Base-by-base conservation (phyloP, 179 eudicot genomes). In the Amaranthus tricolor region DNA sequence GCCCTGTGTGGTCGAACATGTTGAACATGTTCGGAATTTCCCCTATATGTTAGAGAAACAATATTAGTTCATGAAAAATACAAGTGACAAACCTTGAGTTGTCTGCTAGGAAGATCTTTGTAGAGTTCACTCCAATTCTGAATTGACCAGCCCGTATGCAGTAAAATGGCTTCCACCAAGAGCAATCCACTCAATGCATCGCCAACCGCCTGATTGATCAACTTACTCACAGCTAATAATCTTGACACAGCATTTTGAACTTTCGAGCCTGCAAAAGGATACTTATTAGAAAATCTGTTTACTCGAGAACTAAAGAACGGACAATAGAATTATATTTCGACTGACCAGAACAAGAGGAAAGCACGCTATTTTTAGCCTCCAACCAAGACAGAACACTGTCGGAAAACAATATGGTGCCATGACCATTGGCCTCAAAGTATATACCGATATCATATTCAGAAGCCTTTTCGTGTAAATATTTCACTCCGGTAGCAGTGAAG, bases 341-440 rank as follows among this genome's bases (percentile, higher is more conserved):
- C 54, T 81, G 49, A 93, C 99, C 98, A 87, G 81, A 77, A 24
- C 83, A 80, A 73, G 83, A 77, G 19, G 82, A 66, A 53, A 88
- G 87, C 76, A 83, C 85, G 5, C 67, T 84, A 63, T 77, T 80
- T 84, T 74, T 87, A 63, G 43, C 80, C 78, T 93, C 89, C 83
- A 95, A 82, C 92, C 94, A 91, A 56, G 84, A 76, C 24, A 91
- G 19, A 74, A 85, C 80, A 59, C 65, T 54, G 63, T 93, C 93
- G 9, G 98, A 93, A 78, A 95, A 91, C 84, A 93, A 81, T 71
- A 95, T 82, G 68, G 99, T 95, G 69, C 99, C 99, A 81, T 95
- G 99, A 40, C 99, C 99, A 83, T 95, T 95, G 74, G 99, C 99
- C 85, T 95, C 99, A 52, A 93, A 95, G 75, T 95, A 93, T 77